These are phyloP conservation scores for Melanomma pulvis-pyrius DNA, from an alignment of 495 filamentous ascomycete genomes.

Conservation along the genomic window DNA sequence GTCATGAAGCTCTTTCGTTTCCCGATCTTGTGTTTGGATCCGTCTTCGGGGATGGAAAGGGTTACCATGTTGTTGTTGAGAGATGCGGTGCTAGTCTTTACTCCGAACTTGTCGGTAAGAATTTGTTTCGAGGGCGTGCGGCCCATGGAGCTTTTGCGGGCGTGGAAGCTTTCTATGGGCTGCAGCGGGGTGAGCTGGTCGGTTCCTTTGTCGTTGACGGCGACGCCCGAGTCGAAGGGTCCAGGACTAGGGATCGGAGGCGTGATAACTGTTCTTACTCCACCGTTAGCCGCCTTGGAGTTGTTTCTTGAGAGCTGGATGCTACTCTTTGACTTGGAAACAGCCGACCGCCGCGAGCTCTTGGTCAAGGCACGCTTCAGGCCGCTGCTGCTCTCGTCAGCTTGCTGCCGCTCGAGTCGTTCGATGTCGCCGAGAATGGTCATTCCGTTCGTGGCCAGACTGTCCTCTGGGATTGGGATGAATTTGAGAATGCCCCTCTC, in stretches of 20 bases:
- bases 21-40: slow-evolving; percentile 24
- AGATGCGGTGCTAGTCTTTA: neutral
- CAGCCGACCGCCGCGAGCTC: slow-evolving; percentile 25
- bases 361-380: slow-evolving; percentile 34
- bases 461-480: slow-evolving; percentile 66
- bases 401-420: slow-evolving; percentile 53
- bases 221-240: slow-evolving; percentile 31
- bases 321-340: slow-evolving; percentile 31
- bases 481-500: slow-evolving; percentile 73
- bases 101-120: slow-evolving; percentile 1
- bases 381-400: slow-evolving; percentile 43
- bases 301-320: slow-evolving; percentile 29
- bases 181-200: slow-evolving; percentile 11
- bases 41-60: slow-evolving; percentile 29
- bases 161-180: neutral
- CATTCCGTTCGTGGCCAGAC: slow-evolving; percentile 68
- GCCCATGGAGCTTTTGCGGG: slow-evolving; percentile 1
- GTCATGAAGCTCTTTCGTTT: slow-evolving; percentile 39
- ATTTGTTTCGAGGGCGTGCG: slow-evolving; percentile 1
- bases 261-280: slow-evolving; percentile 2
- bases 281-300: slow-evolving; percentile 13
- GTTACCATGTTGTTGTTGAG: slow-evolving; percentile 11
- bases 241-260: slow-evolving; percentile 31
- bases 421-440: slow-evolving; percentile 72
- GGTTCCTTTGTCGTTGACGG: slow-evolving; percentile 8